These are phyloP conservation scores for Angomonas deanei DNA, from an alignment of 208 protist species.

Conservation along the genomic window DNA sequence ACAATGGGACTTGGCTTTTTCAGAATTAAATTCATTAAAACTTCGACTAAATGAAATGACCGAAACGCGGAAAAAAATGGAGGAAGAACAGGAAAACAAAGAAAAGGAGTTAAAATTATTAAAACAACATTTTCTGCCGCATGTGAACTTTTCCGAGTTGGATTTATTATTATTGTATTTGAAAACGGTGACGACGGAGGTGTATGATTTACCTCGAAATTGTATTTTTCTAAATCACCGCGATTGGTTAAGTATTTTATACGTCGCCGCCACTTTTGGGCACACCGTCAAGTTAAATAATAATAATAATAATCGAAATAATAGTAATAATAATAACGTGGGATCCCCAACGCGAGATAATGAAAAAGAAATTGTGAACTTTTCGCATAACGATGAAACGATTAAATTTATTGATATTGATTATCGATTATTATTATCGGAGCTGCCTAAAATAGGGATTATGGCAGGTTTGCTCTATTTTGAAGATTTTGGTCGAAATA, in stretches of 20 bases:
- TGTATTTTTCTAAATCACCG: conserved; percentile 34
- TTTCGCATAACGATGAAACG: background rate
- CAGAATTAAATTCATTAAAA: conserved; percentile 62
- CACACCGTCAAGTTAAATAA: background rate
- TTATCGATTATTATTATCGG: background rate
- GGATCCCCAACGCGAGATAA: no score
- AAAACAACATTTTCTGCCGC: conserved; percentile 50
- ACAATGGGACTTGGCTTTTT: conserved; percentile 47
- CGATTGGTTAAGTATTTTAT: conserved; percentile 66
- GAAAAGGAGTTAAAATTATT: conserved; percentile 31
- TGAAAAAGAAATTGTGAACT: background rate
- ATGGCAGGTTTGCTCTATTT: background rate
- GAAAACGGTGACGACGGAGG: conserved; percentile 37
- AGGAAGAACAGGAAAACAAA: conserved; percentile 22
- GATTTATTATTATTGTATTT: conserved; percentile 53
- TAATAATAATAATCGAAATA: no score
- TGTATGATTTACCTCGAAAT: conserved; percentile 41
- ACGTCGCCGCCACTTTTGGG: background rate
- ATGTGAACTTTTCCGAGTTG: conserved; percentile 25
- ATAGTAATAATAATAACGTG: background rate
- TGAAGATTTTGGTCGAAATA: background rate
- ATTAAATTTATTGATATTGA: background rate
- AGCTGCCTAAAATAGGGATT: background rate
- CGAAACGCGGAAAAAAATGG: conserved; percentile 24
- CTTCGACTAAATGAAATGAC: conserved; percentile 51